These are phyloP conservation scores for Fragilaria radians DNA, from an alignment of 108 stramenopile species.

Conservation along the genomic window DNA sequence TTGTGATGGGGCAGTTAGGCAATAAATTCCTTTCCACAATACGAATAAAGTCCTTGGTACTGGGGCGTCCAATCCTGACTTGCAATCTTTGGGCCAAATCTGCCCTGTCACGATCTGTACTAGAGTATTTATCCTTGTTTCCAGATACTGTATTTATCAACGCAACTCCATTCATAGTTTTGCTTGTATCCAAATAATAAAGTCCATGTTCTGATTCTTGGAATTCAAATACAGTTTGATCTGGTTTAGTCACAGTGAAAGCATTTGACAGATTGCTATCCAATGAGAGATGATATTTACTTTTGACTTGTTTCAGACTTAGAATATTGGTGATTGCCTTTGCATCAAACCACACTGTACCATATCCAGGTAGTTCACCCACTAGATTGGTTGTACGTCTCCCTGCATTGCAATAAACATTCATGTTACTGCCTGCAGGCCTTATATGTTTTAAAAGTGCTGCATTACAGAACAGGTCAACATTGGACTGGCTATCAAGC, in stretches of 20 bases:
- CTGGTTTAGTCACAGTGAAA: too few relatives aligned
- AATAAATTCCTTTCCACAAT: not conserved
- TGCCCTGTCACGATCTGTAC: not conserved
- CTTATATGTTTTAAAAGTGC: not conserved
- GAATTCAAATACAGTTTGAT: not conserved
- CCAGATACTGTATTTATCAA: too few relatives aligned
- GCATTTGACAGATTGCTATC: not conserved
- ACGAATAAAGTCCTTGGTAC: not conserved
- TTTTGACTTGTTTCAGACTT: not conserved
- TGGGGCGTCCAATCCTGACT: not conserved
- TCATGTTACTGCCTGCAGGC: not conserved
- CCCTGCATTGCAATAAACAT: constrained; percentile 13
- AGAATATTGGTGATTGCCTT: constrained; percentile 1
- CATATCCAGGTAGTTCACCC: not conserved
- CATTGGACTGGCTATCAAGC: constrained; percentile 3
- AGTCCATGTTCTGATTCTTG: not conserved
- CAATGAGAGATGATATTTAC: not conserved
- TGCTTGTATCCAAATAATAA: not conserved
- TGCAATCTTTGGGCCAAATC: not conserved
- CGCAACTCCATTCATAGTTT: not conserved
- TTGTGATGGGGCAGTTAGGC: not conserved
- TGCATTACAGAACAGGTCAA: not conserved
- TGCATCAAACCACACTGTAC: not conserved
- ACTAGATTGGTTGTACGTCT: not conserved
- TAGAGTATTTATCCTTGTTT: not conserved